Percentiles rank a stretch among this genome's conserved stretches.
Evolutionary conservation across 2,329 filamentous ascomycete species (phyloP).

Genomic region (Cadophora malorum): DNA sequence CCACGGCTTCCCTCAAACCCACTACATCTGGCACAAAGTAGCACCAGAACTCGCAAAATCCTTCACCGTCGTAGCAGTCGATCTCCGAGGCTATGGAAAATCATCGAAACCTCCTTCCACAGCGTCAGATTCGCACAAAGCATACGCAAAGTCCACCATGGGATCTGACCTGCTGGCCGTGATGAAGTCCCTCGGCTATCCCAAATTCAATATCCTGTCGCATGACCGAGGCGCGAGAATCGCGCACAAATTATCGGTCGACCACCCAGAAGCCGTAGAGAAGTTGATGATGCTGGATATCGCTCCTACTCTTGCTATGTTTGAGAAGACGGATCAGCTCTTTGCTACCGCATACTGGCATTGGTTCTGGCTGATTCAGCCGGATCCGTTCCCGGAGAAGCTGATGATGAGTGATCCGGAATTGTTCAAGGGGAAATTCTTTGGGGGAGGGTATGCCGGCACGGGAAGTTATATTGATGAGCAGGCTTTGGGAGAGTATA

Average conservation of each 20-base stretch:
- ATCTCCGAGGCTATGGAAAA: constrained; percentile 58
- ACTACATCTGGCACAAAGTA: constrained; percentile 59
- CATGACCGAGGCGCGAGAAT: constrained; percentile 65
- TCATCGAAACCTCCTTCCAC: constrained; percentile 53
- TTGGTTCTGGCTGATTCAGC: constrained; percentile 65
- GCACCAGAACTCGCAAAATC: constrained; percentile 47
- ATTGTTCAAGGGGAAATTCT: constrained; percentile 50
- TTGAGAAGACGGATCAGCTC: constrained; percentile 49
- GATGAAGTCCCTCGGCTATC: constrained; percentile 52
- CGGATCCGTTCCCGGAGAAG: constrained; percentile 56
- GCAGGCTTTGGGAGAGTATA: constrained; percentile 30
- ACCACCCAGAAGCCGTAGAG: constrained; percentile 44
- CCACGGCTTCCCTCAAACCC: constrained; percentile 59
- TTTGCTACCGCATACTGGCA: constrained; percentile 61
- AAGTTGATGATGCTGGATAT: constrained; percentile 58
- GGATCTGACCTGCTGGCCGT: constrained; percentile 54
- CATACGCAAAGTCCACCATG: constrained; percentile 58
- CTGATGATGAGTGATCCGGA: constrained; percentile 49
- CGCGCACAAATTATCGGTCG: constrained; percentile 58
- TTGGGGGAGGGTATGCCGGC: constrained; percentile 45
- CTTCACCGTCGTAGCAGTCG: constrained; percentile 54
- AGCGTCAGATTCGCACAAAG: constrained; percentile 15
- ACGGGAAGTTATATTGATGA: constrained; percentile 43
- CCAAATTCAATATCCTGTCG: constrained; percentile 55
- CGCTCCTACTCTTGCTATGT: constrained; percentile 62